Evolutionary conservation across 306 rosid species (phyloP).

Genomic region (Quercus parvula): DNA sequence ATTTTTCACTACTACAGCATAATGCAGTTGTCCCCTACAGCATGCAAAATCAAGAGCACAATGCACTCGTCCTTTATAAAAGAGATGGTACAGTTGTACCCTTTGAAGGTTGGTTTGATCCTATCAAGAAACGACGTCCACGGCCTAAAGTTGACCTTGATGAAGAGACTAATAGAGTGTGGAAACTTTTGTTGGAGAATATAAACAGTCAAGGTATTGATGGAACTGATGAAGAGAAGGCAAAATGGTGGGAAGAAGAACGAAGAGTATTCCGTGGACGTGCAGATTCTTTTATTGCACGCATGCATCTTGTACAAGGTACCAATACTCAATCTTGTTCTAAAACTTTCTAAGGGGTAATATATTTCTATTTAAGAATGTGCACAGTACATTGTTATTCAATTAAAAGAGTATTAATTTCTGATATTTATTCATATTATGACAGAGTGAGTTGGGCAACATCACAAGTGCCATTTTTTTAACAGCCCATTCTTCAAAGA

Average conservation of each 20-base stretch:
- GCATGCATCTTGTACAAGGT: constrained; percentile 99
- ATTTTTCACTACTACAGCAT: constrained; percentile 30
- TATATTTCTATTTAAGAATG: neutral
- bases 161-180: constrained; percentile 86
- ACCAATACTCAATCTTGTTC: constrained; percentile 14
- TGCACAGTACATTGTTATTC: neutral
- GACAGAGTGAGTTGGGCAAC: neutral
- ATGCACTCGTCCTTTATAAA: constrained; percentile 41
- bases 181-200: constrained; percentile 86
- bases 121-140: constrained; percentile 61
- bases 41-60: constrained; percentile 35
- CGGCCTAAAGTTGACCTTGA: constrained; percentile 95
- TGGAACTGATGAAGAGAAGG: constrained; percentile 81
- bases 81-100: constrained; percentile 61
- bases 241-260: constrained; percentile 98
- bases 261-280: constrained; percentile 83
- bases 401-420: neutral
- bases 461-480: neutral
- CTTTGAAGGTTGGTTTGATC: constrained; percentile 47
- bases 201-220: constrained; percentile 87
- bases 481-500: neutral
- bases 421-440: neutral
- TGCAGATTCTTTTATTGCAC: constrained; percentile 91
- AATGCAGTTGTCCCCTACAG: constrained; percentile 53
- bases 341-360: constrained; percentile 6